phyloP scores from a whole-genome alignment of 2,329 filamentous ascomycete genomes.

The Apiospora rasikravindrae region DNA sequence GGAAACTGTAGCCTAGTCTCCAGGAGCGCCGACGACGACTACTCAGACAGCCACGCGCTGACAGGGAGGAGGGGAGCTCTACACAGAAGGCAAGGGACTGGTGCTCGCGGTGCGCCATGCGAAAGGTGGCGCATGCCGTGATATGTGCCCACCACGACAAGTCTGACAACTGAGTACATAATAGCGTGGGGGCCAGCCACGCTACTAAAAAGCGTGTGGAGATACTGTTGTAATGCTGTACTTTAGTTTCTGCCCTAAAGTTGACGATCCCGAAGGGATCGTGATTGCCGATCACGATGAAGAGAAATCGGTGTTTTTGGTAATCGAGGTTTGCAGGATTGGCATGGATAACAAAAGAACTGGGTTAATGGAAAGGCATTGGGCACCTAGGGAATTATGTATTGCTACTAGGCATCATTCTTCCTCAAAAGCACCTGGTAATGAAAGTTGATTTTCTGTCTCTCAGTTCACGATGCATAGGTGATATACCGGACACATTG shows the following conservation, averaged over 20 bases:
- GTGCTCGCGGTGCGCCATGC: slow-evolving; percentile 6
- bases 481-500: neutral
- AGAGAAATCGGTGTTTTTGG: neutral
- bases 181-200: neutral
- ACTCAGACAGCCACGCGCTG: neutral
- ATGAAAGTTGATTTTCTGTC: neutral
- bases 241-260: neutral
- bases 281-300: neutral
- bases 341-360: neutral
- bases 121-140: slow-evolving; percentile 10
- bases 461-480: neutral
- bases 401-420: slow-evolving; percentile 6
- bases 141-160: neutral
- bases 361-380: neutral
- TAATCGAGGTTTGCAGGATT: neutral
- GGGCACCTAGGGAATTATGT: neutral
- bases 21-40: neutral
- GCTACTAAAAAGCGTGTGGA: neutral
- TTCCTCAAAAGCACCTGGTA: neutral
- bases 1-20: slow-evolving; percentile 13
- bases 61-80: neutral
- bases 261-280: neutral
- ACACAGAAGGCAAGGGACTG: neutral
- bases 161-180: neutral
- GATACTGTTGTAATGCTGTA: neutral